These are phyloP conservation scores for Sphaceloma murrayae DNA, from an alignment of 2,329 filamentous ascomycete genomes.

Conservation along the genomic window DNA sequence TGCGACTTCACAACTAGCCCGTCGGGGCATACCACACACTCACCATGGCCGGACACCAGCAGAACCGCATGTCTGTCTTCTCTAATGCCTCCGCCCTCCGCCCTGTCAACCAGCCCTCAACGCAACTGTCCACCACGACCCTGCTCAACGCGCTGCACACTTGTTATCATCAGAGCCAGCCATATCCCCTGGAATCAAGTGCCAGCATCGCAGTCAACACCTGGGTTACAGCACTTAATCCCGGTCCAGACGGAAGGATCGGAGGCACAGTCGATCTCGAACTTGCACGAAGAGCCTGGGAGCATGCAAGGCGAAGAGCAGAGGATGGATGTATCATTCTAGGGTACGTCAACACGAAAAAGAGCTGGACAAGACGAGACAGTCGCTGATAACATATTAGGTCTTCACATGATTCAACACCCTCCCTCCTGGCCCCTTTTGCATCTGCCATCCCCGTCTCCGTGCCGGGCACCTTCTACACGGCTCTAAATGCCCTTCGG, in stretches of 20 bases:
- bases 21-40: constrained; percentile 17
- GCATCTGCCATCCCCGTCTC: constrained; percentile 69
- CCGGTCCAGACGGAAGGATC: constrained; percentile 56
- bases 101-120: constrained; percentile 54
- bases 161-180: constrained; percentile 68
- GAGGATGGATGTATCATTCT: constrained; percentile 91
- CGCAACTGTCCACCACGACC: constrained; percentile 85
- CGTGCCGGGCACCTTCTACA: constrained; percentile 65
- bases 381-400: constrained; percentile 37
- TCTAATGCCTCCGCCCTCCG: constrained; percentile 50
- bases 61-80: constrained; percentile 52
- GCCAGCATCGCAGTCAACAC: constrained; percentile 92
- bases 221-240: constrained; percentile 73
- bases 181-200: constrained; percentile 81
- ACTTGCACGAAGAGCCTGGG: constrained; percentile 77
- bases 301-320: constrained; percentile 86
- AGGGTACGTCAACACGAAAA: constrained; percentile 54
- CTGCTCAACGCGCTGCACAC: constrained; percentile 87
- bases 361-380: background rate
- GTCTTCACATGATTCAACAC: constrained; percentile 79
- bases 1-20: constrained; percentile 8
- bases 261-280: constrained; percentile 74
- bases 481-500: constrained; percentile 68
- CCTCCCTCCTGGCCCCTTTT: constrained; percentile 74
- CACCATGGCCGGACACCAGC: constrained; percentile 44